Base-by-base conservation (phyloP, 306 rosid species). In the Oxytropis ochrocephala region DNA sequence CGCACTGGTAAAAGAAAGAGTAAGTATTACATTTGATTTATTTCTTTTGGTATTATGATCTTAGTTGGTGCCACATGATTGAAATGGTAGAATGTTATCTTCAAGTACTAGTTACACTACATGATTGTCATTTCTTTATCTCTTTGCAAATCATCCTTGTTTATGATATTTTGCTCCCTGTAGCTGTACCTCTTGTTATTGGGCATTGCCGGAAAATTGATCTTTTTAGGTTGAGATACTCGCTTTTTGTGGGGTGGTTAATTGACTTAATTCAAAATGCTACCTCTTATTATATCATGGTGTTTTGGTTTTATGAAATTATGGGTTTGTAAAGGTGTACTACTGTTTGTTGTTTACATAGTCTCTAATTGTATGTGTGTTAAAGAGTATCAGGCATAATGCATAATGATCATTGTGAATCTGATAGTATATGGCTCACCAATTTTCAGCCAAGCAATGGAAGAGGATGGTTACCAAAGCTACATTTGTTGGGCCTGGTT, bases 391-490 rank as follows among this genome's bases (percentile, higher is more conserved):
- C 62, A 35, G 3, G 59, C 16, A 43, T 18, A 51, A 39, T 42
- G 18, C 35, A 18, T 35, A 6, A 35, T n/a, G n/a, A 64, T 35
- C 35, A 2, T 35, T 57, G 5, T 13, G 21, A 29, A 8, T 29
- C 27, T 70, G 48, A 78, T 61, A 29, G 19, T 30, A 13, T 44
- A 14, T 18, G 46, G 67, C 61, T 70, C 3, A 32, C 43, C 29
- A 16, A 72, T 69, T 75, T 82, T 14, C 79, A 93, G 98, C 94
- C 35, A 93, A 93, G 78, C 97, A 93, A 69, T 93, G 97, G 97
- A 93, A 93, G 86, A 85, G 98, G 81, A 93, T 93, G 98, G 81
- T 90, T 67, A 90, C 97, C 16, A 93, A 93, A 81, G 96, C 98
- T 51, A 93, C 94, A 49, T 93, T 93, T 78, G 98, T 93, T 16